Percentiles rank a stretch among this genome's conserved stretches.
Evolutionary conservation across 139 green algal species (phyloP).

Genomic region (Nannochloris sp.): DNA sequence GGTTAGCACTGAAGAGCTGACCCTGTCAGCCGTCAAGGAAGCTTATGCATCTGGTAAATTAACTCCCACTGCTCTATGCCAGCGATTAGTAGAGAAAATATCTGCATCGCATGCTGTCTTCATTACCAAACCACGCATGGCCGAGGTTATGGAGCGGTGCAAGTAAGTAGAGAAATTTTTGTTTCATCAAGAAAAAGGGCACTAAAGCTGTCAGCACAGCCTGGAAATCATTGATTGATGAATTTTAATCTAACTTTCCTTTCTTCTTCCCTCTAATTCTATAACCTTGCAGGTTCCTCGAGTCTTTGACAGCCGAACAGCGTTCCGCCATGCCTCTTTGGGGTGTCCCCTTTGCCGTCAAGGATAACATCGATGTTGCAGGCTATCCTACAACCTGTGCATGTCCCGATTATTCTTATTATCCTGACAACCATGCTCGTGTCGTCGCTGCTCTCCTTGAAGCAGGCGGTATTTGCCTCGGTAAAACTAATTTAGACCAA

Average conservation of each 20-base stretch:
- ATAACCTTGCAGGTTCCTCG: slow-evolving; percentile 27
- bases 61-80: slow-evolving; percentile 30
- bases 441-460: slow-evolving; percentile 42
- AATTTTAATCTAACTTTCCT: background rate
- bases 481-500: slow-evolving; percentile 83
- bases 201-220: no score
- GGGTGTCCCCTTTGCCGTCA: slow-evolving; percentile 67
- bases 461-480: slow-evolving; percentile 45
- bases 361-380: slow-evolving; percentile 78
- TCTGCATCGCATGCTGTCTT: slow-evolving; percentile 21
- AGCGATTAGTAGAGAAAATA: slow-evolving; percentile 25
- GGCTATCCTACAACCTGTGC: slow-evolving; percentile 58
- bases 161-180: background rate
- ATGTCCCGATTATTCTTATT: slow-evolving; percentile 55
- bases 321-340: slow-evolving; percentile 48
- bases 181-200: no score
- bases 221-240: background rate
- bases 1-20: slow-evolving; percentile 9
- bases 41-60: slow-evolving; percentile 28
- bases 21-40: slow-evolving; percentile 20
- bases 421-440: slow-evolving; percentile 21
- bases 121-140: slow-evolving; percentile 16
- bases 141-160: slow-evolving; percentile 31
- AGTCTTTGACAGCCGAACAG: slow-evolving; percentile 17
- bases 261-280: background rate